Evolutionary conservation across 2,329 filamentous ascomycete genomes (phyloP), one percentile per base, ranked within the genome.

Genomic region (Ustilaginoidea virens): DNA sequence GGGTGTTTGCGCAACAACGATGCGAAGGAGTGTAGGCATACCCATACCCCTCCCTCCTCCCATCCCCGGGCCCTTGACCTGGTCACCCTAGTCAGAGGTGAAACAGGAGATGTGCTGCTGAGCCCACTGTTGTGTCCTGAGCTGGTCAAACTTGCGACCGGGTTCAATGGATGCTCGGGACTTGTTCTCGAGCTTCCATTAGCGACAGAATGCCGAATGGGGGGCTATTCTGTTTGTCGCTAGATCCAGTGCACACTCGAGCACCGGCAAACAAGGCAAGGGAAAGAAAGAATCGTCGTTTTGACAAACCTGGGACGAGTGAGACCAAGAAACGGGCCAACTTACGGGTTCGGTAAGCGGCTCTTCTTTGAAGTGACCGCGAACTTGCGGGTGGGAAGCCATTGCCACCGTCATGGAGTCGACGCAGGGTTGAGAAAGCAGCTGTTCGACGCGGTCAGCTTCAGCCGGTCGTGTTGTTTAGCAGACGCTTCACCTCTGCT

Each of bases 41-140:
- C 17, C 30, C 33, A 35, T 30, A 27, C 33, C 30, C 27, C 20
- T 30, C 30, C 33, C 30, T 32, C 23, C 32, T 28, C 32, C 17
- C 30, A 25, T 24, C 27, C 33, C 28, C 17, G 30, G 31, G 31
- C 32, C 28, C 27, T 29, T 33, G 36, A 29, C 36, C 31, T 35
- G 27, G 38, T 29, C 34, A 38, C 31, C 36, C 31, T 35, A 29
- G 38, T 33, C 33, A 24, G 24, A 37, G 32, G 38, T 40, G 36
- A 40, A 40, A 40, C 38, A 40, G 36, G 34, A 36, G 36, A 20
- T 19, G 30, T 32, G 34, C 36, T 33, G 34, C 32, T 23, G 34
- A 36, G 28, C 32, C 37, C 36, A 39, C 33, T 18, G 21, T 25
- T 22, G 33, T 28, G 31, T 36, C 38, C 37, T 31, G 36, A 33